These are phyloP conservation scores for Pleurotus ostreatus DNA, from an alignment of 768 basidiomycete genomes.

Conservation along the genomic window DNA sequence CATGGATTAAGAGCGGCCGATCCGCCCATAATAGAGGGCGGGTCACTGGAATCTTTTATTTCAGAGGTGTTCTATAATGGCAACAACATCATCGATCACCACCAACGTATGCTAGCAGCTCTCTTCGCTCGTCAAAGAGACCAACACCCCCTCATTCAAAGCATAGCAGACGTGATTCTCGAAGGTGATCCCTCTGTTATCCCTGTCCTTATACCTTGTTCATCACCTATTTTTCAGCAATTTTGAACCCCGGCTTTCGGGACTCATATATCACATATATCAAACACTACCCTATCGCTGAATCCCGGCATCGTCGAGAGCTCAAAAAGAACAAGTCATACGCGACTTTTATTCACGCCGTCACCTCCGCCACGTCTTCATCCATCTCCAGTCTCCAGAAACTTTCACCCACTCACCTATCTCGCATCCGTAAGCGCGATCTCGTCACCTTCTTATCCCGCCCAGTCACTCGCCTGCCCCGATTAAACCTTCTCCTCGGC, in stretches of 20 bases:
- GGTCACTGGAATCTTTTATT: slow-evolving; percentile 61
- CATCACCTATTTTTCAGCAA: slow-evolving; percentile 24
- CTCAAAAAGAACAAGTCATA: slow-evolving; percentile 66
- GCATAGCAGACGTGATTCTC: slow-evolving; percentile 82
- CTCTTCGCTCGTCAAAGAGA: slow-evolving; percentile 82
- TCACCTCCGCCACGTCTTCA: slow-evolving; percentile 24
- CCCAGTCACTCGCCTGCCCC: slow-evolving; percentile 84
- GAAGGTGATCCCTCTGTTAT: slow-evolving; percentile 46
- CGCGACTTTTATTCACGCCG: slow-evolving; percentile 58
- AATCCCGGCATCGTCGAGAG: slow-evolving; percentile 77
- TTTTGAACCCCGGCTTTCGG: slow-evolving; percentile 47
- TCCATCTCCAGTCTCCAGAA: background rate
- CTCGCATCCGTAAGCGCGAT: slow-evolving; percentile 70
- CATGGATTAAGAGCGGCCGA: slow-evolving; percentile 53
- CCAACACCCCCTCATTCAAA: slow-evolving; percentile 79
- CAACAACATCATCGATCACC: slow-evolving; percentile 58
- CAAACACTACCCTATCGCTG: slow-evolving; percentile 84
- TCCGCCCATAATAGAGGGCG: slow-evolving; percentile 61
- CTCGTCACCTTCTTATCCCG: slow-evolving; percentile 79
- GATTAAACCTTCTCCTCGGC: slow-evolving; percentile 71
- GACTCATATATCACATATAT: slow-evolving; percentile 76
- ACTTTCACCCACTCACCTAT: slow-evolving; percentile 34
- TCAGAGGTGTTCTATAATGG: slow-evolving; percentile 84
- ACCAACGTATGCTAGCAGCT: slow-evolving; percentile 62
- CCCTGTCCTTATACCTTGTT: background rate